These are phyloP conservation scores for Panicum miliaceum DNA, from an alignment of 176 grass and related monocot species.

Conservation along the genomic window DNA sequence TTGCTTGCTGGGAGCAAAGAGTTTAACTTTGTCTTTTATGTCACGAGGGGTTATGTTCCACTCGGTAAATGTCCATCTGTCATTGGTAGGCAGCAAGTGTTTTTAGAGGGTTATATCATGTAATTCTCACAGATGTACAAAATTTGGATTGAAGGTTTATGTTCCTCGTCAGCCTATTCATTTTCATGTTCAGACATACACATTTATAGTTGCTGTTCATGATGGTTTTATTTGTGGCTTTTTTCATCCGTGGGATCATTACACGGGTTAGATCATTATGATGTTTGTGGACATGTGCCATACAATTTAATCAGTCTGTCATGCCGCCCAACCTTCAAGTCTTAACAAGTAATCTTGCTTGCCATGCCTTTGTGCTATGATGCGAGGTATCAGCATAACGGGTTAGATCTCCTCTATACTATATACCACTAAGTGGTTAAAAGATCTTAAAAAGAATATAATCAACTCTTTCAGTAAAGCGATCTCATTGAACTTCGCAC, in stretches of 20 bases:
- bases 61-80: conserved; percentile 45
- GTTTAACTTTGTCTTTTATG: conserved; percentile 21
- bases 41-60: conserved; percentile 28
- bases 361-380: too few species aligned
- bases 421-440: too few species aligned
- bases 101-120: conserved; percentile 46
- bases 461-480: too few species aligned
- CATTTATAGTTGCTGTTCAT: conserved; percentile 12
- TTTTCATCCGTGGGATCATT: neutral
- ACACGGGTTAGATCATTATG: too few species aligned
- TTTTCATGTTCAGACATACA: conserved; percentile 15
- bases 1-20: conserved; percentile 25
- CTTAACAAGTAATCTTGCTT: too few species aligned
- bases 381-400: too few species aligned
- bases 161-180: conserved; percentile 16
- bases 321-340: too few species aligned
- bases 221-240: neutral
- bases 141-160: conserved; percentile 39
- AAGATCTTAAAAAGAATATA: neutral
- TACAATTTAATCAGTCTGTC: too few species aligned
- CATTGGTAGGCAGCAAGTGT: conserved; percentile 40
- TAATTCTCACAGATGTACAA: conserved; percentile 46
- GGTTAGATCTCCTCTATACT: too few species aligned
- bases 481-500: neutral
- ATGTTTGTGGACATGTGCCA: too few species aligned